phyloP scores from a whole-genome alignment of 352 stramenopile species.

The Globisporangium perplexum region DNA sequence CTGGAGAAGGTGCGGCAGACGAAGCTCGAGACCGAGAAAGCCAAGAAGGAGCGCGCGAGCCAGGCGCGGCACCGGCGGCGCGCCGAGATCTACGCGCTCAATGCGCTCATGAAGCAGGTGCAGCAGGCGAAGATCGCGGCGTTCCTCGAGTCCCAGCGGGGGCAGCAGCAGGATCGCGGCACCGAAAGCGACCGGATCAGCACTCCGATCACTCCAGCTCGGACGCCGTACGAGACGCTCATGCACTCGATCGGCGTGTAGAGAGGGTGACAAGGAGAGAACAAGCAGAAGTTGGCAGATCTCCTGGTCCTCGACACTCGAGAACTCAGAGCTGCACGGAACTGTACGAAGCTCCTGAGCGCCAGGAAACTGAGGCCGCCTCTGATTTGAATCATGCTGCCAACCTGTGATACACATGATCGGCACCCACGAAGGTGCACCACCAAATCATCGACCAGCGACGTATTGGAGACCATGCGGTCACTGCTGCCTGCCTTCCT shows the following conservation, averaged over 20 bases:
- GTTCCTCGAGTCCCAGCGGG: slow-evolving; percentile 25
- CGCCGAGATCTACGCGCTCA: slow-evolving; percentile 71
- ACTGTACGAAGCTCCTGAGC: too few species aligned
- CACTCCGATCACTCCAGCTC: background rate
- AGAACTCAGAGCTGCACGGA: background rate
- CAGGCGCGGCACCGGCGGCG: slow-evolving; percentile 43
- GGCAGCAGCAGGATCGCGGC: slow-evolving; percentile 25
- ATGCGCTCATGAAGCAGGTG: slow-evolving; percentile 50
- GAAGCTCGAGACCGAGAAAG: slow-evolving; percentile 45
- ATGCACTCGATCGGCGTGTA: slow-evolving; percentile 23
- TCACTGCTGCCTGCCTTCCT: background rate
- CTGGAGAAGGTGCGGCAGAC: slow-evolving; percentile 31
- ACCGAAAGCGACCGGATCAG: background rate
- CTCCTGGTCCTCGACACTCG: background rate
- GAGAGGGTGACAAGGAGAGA: too few species aligned
- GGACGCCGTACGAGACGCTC: slow-evolving; percentile 1
- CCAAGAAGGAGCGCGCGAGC: slow-evolving; percentile 34
- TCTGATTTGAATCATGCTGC: too few species aligned
- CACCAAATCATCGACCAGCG: too few species aligned
- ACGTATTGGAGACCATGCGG: too few species aligned
- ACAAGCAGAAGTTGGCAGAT: too few species aligned
- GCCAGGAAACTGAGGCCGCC: background rate
- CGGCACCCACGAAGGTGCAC: too few species aligned
- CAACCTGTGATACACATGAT: too few species aligned
- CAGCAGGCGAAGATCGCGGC: slow-evolving; percentile 58